A percentile compares a stretch with the other conserved stretches of the same genome.
Evolutionary conservation across 148 eudicot species (phyloP).

Genomic region (Amaranthus hypochondriacus): DNA sequence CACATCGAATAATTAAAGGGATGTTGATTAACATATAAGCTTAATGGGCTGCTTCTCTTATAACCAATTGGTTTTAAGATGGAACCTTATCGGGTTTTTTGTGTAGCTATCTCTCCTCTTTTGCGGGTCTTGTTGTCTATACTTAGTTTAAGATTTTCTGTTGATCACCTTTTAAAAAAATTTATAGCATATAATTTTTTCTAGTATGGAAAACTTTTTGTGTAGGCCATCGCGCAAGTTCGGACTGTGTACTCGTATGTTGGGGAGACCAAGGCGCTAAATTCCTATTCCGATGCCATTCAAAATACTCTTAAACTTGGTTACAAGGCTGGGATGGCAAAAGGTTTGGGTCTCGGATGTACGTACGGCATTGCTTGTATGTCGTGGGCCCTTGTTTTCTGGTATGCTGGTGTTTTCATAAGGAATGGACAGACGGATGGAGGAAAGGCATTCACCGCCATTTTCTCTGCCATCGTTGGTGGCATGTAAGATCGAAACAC

Average conservation of each 20-base stretch:
- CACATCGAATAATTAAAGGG: background rate
- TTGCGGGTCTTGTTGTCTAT: no score
- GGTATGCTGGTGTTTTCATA: conserved; percentile 99
- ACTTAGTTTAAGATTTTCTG: background rate
- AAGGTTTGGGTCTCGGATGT: conserved; percentile 96
- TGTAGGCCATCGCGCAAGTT: conserved; percentile 95
- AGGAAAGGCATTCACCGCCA: conserved; percentile 98
- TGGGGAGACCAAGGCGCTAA: conserved; percentile 85
- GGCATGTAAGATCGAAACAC: conserved; percentile 74
- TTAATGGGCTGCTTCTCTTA: no score
- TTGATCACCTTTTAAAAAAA: background rate
- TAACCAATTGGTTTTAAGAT: no score
- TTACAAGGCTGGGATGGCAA: conserved; percentile 99
- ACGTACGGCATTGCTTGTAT: conserved; percentile 99
- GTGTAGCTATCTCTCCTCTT: no score
- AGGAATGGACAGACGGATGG: conserved; percentile 98
- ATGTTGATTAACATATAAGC: no score
- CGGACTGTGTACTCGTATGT: conserved; percentile 95
- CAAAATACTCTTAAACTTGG: conserved; percentile 92
- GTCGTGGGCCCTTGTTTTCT: conserved; percentile 99
- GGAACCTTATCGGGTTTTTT: no score
- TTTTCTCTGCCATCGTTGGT: conserved; percentile 98
- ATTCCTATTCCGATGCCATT: conserved; percentile 89
- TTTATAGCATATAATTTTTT: background rate
- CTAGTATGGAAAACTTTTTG: background rate